Evolutionary conservation across 2,329 filamentous ascomycete species (phyloP).

Genomic region (Sclerotinia trifoliorum): DNA sequence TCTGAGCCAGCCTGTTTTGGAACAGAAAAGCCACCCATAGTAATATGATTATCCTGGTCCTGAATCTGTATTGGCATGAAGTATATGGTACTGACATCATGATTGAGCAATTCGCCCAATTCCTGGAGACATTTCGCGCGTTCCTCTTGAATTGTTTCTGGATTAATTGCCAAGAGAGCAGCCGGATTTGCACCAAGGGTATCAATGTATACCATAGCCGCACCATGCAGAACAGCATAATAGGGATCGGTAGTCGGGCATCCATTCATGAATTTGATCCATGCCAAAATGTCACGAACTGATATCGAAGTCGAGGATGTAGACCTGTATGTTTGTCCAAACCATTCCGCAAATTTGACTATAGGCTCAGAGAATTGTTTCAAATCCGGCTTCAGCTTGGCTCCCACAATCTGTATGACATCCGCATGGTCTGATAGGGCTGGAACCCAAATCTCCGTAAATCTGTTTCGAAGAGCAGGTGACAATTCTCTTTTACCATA

Average conservation of each 20-base stretch:
- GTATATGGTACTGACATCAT: conserved; percentile 66
- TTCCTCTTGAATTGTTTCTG: conserved; percentile 68
- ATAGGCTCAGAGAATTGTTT: conserved; percentile 64
- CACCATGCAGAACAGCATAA: conserved; percentile 72
- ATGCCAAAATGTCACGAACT: conserved; percentile 86
- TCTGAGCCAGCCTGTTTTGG: conserved; percentile 50
- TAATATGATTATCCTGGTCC: conserved; percentile 54
- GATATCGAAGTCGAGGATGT: conserved; percentile 76
- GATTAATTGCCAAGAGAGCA: conserved; percentile 72
- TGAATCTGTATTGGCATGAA: conserved; percentile 58
- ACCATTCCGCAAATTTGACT: conserved; percentile 90
- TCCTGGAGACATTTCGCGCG: conserved; percentile 70
- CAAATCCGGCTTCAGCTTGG: conserved; percentile 63
- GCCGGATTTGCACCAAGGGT: conserved; percentile 94
- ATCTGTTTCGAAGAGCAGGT: conserved; percentile 89
- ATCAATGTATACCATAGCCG: conserved; percentile 93
- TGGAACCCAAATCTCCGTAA: conserved; percentile 98
- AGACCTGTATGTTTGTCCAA: conserved; percentile 76
- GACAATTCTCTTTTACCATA: conserved; percentile 98
- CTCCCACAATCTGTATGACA: conserved; percentile 78
- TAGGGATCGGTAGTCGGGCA: conserved; percentile 44
- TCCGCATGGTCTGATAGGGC: conserved; percentile 81
- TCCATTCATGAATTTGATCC: conserved; percentile 87
- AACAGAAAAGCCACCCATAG: conserved; percentile 74
- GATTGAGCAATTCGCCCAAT: conserved; percentile 63